Evolutionary conservation across 2,329 filamentous ascomycete genomes (phyloP), one percentile per base, ranked within the genome.

Genomic region (Trichoderma harzianum): DNA sequence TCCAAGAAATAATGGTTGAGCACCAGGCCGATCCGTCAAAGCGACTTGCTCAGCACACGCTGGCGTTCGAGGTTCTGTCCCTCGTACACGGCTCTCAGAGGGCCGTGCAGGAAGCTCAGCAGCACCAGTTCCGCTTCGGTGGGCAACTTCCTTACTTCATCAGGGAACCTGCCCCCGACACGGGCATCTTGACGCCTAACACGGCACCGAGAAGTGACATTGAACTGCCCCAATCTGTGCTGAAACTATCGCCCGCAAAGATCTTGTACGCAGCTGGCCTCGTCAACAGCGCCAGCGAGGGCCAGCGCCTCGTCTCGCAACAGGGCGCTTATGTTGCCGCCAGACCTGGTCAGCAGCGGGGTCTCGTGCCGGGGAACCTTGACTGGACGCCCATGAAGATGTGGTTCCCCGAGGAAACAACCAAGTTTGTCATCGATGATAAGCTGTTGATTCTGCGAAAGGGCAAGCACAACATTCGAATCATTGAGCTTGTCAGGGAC

Each of bases 1-100:
- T 99, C 74, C 78, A 85, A 3, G 77, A 84, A 16, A 80, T 93
- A 67, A 92, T 98, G 88, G 80, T 84, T 36, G 80, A 91, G 73
- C 95, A 98, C 76, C 82, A 81, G 10, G 74, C 85, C 32, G 87
- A 95, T 70, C 92, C 93, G 0, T 87, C 90, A 1, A 89, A 91
- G 81, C 90, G 96, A 34, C 79, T 89, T 70, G 94, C 95, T 3
- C 95, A 99, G 76, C 95, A 97, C 78, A 83, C 87, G 0, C 88
- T 99, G 3, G 96, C 96, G 1, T 88, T 85, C 65, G 95, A 99
- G 78, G 91, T 98, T 26, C 85, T 97, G 0, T 87, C 91, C 64
- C 86, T 99, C 2, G 88, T 94, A 1, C 94, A 98, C 78, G 93
- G 95, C 16, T 79, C 84, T 0, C 77, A 86, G 8, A 87, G 87